These are phyloP conservation scores for Arthroderma sp. DNA, from an alignment of 2,329 filamentous ascomycete species.

Conservation along the genomic window DNA sequence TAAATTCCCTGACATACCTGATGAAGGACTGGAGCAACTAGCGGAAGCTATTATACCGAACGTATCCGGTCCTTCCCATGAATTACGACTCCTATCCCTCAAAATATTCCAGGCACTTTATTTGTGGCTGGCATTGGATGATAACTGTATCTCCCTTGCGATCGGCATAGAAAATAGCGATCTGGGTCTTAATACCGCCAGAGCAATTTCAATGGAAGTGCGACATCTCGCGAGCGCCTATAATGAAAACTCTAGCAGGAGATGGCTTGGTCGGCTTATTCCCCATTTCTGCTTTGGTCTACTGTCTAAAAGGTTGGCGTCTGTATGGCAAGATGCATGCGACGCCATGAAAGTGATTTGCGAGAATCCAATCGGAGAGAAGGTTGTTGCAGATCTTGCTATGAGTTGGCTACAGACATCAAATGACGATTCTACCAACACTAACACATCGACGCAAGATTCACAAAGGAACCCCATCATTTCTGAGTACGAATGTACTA, in stretches of 20 bases:
- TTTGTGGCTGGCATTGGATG: constrained; percentile 34
- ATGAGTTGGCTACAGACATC: constrained; percentile 57
- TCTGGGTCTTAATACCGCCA: constrained; percentile 59
- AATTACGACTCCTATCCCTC: constrained; percentile 59
- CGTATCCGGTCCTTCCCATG: constrained; percentile 60
- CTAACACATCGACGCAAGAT: constrained; percentile 9
- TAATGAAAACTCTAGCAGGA: constrained; percentile 42
- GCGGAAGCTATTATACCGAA: constrained; percentile 56
- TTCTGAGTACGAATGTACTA: constrained; percentile 67
- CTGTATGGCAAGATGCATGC: constrained; percentile 75
- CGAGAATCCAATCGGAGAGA: constrained; percentile 57
- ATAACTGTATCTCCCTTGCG: constrained; percentile 43
- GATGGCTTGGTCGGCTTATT: constrained; percentile 58
- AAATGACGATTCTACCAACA: not conserved
- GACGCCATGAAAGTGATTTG: constrained; percentile 63
- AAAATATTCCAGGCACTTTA: constrained; percentile 55
- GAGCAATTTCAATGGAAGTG: constrained; percentile 72
- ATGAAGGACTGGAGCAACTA: constrained; percentile 48
- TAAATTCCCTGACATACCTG: constrained; percentile 26
- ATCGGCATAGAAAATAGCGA: constrained; percentile 68
- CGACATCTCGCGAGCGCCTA: constrained; percentile 62
- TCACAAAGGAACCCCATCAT: constrained; percentile 12
- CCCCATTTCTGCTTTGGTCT: constrained; percentile 80
- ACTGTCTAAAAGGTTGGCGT: constrained; percentile 70
- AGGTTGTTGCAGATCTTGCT: constrained; percentile 55